Conservation (phyloP, 805 yeast species). For the Candida tibetensis region DNA sequence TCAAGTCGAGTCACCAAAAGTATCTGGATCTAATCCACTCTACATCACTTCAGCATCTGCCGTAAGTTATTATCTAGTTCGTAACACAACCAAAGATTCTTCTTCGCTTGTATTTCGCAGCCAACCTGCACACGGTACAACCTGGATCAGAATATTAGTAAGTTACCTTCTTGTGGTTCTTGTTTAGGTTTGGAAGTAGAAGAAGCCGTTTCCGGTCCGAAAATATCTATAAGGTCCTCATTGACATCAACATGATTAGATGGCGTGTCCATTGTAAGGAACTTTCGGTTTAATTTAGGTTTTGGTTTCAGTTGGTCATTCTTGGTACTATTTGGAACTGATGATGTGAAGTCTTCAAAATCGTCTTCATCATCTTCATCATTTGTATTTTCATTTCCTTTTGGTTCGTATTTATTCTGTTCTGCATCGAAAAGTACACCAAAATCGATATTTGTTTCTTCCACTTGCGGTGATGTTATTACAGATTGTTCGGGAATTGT, state of each 20-base stretch:
- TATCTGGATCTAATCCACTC: no score
- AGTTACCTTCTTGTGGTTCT: no score
- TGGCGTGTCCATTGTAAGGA: conserved; percentile 4
- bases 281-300: conserved; percentile 2
- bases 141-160: no score
- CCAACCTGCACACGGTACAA: no score
- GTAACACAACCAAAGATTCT: no score
- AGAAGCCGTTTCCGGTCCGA: conserved; percentile 3
- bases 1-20: no score
- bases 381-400: not conserved
- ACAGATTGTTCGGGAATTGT: not conserved
- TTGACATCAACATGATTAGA: not conserved
- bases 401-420: conserved; percentile 3
- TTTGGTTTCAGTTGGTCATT: no score
- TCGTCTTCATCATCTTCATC: conserved; percentile 17
- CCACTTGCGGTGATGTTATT: not conserved
- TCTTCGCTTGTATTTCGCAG: no score
- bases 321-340: conserved; percentile 8
- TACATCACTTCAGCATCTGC: no score
- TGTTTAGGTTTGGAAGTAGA: not conserved
- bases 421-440: conserved; percentile 2
- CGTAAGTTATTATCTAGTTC: no score
- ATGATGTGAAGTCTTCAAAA: conserved; percentile 21
- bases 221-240: conserved; percentile 11
- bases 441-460: not conserved